Evolutionary conservation across 768 basidiomycete species (phyloP).

Genomic region (Suillus variegatus): DNA sequence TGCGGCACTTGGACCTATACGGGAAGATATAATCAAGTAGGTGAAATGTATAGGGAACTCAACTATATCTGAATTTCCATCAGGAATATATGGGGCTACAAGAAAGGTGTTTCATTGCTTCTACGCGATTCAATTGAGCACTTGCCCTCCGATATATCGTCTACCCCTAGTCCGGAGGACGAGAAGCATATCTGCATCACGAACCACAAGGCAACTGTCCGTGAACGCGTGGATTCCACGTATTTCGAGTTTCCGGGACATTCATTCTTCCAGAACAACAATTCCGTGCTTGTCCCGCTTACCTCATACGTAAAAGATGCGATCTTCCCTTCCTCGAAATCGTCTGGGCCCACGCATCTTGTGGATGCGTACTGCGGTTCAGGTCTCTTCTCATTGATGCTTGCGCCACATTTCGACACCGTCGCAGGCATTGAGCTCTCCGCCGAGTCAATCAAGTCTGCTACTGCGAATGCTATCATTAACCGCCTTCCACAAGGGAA

Average conservation of each 20-base stretch:
- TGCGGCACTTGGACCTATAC: slow-evolving; percentile 56
- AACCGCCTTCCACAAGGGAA: slow-evolving; percentile 60
- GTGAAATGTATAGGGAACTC: slow-evolving; percentile 17
- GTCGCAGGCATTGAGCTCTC: slow-evolving; percentile 91
- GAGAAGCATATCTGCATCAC: slow-evolving; percentile 79
- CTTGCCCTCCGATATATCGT: slow-evolving; percentile 16
- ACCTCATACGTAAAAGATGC: slow-evolving; percentile 81
- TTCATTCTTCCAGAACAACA: slow-evolving; percentile 99
- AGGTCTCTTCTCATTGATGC: slow-evolving; percentile 84
- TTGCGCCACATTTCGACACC: slow-evolving; percentile 71
- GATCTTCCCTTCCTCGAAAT: slow-evolving; percentile 46
- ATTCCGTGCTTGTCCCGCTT: slow-evolving; percentile 82
- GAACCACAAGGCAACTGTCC: slow-evolving; percentile 75
- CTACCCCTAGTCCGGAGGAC: slow-evolving; percentile 37
- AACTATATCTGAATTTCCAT: slow-evolving; percentile 10
- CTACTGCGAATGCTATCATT: slow-evolving; percentile 63
- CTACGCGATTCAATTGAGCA: slow-evolving; percentile 78
- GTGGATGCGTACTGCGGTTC: slow-evolving; percentile 95
- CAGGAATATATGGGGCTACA: slow-evolving; percentile 81
- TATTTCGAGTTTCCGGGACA: slow-evolving; percentile 85
- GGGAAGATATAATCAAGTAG: slow-evolving; percentile 70
- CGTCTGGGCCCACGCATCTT: slow-evolving; percentile 66
- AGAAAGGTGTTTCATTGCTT: slow-evolving; percentile 86
- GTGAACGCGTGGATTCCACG: slow-evolving; percentile 80
- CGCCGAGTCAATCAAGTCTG: slow-evolving; percentile 65